Base-by-base conservation (phyloP, 2,329 filamentous ascomycete genomes). In the Myriosclerotinia duriaeana region DNA sequence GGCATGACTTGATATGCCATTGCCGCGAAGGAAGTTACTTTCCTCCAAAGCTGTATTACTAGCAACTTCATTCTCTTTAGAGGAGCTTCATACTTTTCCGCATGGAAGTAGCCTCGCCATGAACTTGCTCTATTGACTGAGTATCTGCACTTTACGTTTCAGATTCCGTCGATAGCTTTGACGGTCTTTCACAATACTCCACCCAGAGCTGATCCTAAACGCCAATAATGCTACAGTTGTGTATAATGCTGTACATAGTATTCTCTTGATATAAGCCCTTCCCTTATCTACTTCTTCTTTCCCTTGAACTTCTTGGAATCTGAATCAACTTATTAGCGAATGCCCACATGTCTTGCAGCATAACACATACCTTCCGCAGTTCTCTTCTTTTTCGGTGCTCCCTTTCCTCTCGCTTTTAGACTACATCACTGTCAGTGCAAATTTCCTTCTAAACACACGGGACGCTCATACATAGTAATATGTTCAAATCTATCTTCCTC, bases 321-420 rank as follows among this genome's bases (percentile, higher is more conserved):
- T 80, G 70, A 38, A 20, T 8, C 6, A 15, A 26, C 53, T 14
- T 55, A 55, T 63, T 55, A 67, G n/a, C 22, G 38, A 53, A 58
- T 17, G 20, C 26, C 44, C 3, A 4, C 15, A 34, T 34, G 52
- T 53, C 4, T 22, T 3, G 34, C 36, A 48, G 26, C 9, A 54
- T 26, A 26, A 14, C 69, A 53, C 74, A 73, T 78, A 77, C 77
- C 75, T 69, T 74, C 78, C 76, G 78, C 67, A n/a, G 83, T 87
- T 76, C 83, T 88, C 84, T 95, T 96, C 86, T 96, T 97, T 85
- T 96, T 90, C 9, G 94, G 93, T 54, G 89, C 86, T 65, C 89
- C 89, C 83, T 98, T 97, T 72, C 93, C 93, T 81, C 93, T 88
- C 40, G 85, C 79, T 78, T 92, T 93, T 73, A 89, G 80, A 74